phyloP scores from a whole-genome alignment of 1,284 basidiomycete species.

The Fomes fomentarius region DNA sequence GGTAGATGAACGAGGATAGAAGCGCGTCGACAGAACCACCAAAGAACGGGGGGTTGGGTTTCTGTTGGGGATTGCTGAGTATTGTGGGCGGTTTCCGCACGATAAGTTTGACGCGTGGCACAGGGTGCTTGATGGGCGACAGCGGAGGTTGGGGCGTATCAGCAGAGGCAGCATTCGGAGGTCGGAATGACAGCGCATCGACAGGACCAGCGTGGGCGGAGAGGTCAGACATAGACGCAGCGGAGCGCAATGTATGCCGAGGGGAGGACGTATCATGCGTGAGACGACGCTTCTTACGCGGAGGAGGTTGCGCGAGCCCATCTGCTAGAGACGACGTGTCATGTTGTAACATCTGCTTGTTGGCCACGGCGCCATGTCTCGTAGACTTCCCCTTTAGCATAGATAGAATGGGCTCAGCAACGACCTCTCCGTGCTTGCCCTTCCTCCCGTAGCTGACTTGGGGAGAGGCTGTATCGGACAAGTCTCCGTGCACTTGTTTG shows the following conservation, averaged over 20 bases:
- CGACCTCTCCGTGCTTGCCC: constrained; percentile 7
- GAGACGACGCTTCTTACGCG: constrained; percentile 28
- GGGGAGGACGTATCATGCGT: neutral
- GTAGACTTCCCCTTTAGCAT: neutral
- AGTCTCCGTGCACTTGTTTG: constrained; percentile 22
- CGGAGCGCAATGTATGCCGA: constrained; percentile 5
- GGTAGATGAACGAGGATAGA: constrained; percentile 61
- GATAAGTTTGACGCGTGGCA: constrained; percentile 70
- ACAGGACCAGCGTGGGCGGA: neutral
- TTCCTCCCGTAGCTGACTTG: neutral
- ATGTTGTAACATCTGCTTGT: neutral
- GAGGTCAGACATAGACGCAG: constrained; percentile 6
- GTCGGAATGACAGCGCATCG: neutral
- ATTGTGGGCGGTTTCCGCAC: constrained; percentile 63
- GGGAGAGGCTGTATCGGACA: neutral
- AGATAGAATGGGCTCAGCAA: constrained; percentile 1
- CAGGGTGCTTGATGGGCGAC: constrained; percentile 28
- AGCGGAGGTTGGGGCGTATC: constrained; percentile 18
- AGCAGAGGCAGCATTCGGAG: constrained; percentile 21
- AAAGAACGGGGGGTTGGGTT: constrained; percentile 54
- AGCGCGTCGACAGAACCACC: constrained; percentile 57
- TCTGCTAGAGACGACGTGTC: neutral
- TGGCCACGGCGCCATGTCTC: neutral
- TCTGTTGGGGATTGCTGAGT: constrained; percentile 71
- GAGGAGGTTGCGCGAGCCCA: constrained; percentile 14